Evolutionary conservation across 1,284 basidiomycete genomes (phyloP).

Genomic region (Amylostereum areolatum): DNA sequence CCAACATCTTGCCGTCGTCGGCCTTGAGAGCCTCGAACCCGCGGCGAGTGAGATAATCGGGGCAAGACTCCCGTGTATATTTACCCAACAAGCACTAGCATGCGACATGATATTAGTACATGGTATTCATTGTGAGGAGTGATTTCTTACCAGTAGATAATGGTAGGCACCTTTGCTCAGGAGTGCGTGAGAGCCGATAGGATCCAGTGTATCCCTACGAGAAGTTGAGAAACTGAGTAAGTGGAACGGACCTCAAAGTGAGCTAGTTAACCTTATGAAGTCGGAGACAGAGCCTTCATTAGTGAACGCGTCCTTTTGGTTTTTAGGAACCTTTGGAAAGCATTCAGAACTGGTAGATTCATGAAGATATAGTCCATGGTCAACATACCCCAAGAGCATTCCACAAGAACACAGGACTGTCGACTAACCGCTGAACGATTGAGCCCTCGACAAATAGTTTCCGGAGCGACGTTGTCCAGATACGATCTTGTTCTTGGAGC

Average conservation of each 20-base stretch:
- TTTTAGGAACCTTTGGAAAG: slow-evolving; percentile 38
- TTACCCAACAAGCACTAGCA: slow-evolving; percentile 51
- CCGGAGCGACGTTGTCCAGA: slow-evolving; percentile 60
- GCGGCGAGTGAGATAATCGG: slow-evolving; percentile 63
- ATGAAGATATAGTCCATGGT: too few species aligned
- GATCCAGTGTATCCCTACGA: slow-evolving; percentile 53
- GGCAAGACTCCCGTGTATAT: slow-evolving; percentile 68
- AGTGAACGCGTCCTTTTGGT: slow-evolving; percentile 68
- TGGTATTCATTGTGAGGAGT: not conserved
- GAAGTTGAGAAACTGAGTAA: not conserved
- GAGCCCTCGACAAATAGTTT: slow-evolving; percentile 64
- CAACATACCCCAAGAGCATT: slow-evolving; percentile 68
- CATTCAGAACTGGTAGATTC: not conserved
- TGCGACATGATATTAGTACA: not conserved
- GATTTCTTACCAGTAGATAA: slow-evolving; percentile 49
- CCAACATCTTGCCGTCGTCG: slow-evolving; percentile 41
- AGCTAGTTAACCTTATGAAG: slow-evolving; percentile 34
- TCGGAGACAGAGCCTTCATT: slow-evolving; percentile 58
- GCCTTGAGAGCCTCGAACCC: slow-evolving; percentile 59
- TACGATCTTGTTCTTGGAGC: slow-evolving; percentile 54
- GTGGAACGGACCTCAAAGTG: not conserved
- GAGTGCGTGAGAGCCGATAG: slow-evolving; percentile 45
- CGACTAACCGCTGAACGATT: slow-evolving; percentile 59
- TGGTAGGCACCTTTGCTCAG: slow-evolving; percentile 63
- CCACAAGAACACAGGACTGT: slow-evolving; percentile 71